Percentiles rank a stretch among this genome's conserved stretches.
phyloP scores from a whole-genome alignment of 2,329 filamentous ascomycete species.

The Penicillium sp. region DNA sequence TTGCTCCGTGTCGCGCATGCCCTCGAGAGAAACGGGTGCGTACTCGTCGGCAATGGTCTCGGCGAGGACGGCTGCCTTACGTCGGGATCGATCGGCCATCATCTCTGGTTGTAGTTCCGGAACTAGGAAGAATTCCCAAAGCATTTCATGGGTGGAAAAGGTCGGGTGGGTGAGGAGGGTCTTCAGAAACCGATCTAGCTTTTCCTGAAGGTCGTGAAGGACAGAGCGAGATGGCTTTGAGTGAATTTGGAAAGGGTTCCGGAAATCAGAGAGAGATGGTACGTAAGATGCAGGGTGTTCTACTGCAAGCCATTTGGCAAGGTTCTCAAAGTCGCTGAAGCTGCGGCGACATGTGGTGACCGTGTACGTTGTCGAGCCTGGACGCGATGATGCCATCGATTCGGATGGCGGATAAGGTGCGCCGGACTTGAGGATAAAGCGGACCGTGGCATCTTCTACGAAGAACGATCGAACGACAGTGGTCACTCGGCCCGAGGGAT shows the following conservation, averaged over 20 bases:
- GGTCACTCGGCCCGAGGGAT: conserved; percentile 78
- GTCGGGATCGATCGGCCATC: conserved; percentile 83
- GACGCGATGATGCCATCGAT: conserved; percentile 41
- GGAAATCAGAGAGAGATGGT: conserved; percentile 73
- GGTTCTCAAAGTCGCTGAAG: conserved; percentile 85
- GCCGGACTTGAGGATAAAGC: conserved; percentile 91
- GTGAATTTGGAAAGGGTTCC: conserved; percentile 89
- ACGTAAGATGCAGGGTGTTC: conserved; percentile 97
- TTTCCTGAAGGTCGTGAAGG: conserved; percentile 82
- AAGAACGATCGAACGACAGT: conserved; percentile 95
- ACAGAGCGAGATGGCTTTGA: conserved; percentile 87
- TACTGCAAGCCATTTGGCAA: conserved; percentile 78
- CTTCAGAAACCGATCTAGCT: conserved; percentile 84
- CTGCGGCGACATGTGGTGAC: conserved; percentile 93
- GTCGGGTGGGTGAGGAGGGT: conserved; percentile 87
- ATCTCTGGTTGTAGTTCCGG: conserved; percentile 88
- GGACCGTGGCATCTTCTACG: conserved; percentile 91
- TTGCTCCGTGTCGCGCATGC: conserved; percentile 85
- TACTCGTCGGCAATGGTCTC: conserved; percentile 90
- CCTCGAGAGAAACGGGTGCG: conserved; percentile 70
- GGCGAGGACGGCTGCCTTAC: conserved; percentile 79
- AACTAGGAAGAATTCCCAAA: conserved; percentile 98
- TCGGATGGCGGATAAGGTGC: conserved; percentile 61
- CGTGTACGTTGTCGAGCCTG: conserved; percentile 71
- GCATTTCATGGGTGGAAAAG: conserved; percentile 92